Evolutionary conservation across 2,329 filamentous ascomycete genomes (phyloP).

Genomic region (Beauveria sp.): DNA sequence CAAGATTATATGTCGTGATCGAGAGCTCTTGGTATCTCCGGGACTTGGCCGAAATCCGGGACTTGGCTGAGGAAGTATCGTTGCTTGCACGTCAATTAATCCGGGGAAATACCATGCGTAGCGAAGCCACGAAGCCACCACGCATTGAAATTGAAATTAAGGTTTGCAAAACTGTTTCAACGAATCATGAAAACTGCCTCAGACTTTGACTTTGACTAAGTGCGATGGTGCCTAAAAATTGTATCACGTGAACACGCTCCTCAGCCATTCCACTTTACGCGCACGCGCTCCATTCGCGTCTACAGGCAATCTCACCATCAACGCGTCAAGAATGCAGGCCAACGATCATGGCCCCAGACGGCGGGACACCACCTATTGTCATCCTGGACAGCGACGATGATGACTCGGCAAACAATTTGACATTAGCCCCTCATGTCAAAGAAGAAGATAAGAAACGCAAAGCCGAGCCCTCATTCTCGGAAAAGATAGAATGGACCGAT

Average conservation of each 20-base stretch:
- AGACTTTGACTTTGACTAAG: background rate
- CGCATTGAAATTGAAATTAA: background rate
- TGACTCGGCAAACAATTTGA: background rate
- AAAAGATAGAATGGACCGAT: conserved; percentile 48
- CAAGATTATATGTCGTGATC: too few species aligned
- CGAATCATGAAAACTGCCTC: background rate
- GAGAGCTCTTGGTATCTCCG: too few species aligned
- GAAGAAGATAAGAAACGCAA: conserved; percentile 28
- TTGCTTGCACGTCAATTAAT: background rate
- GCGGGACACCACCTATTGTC: background rate
- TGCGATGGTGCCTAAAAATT: background rate
- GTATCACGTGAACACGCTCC: conserved; percentile 11
- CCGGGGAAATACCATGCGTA: too few species aligned
- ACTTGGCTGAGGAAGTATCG: background rate
- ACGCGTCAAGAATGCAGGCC: background rate
- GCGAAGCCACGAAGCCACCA: too few species aligned
- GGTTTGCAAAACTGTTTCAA: background rate
- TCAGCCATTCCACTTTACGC: background rate
- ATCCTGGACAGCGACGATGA: conserved; percentile 8
- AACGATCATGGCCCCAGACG: background rate
- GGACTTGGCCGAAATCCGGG: too few species aligned
- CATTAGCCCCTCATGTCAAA: background rate
- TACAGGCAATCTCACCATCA: background rate
- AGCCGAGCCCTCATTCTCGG: conserved; percentile 26
- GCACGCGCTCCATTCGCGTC: background rate